Evolutionary conservation across 176 grass and related monocot species (phyloP), one percentile per base, ranked within the genome.

Genomic region (Bonia amplexicaulis): DNA sequence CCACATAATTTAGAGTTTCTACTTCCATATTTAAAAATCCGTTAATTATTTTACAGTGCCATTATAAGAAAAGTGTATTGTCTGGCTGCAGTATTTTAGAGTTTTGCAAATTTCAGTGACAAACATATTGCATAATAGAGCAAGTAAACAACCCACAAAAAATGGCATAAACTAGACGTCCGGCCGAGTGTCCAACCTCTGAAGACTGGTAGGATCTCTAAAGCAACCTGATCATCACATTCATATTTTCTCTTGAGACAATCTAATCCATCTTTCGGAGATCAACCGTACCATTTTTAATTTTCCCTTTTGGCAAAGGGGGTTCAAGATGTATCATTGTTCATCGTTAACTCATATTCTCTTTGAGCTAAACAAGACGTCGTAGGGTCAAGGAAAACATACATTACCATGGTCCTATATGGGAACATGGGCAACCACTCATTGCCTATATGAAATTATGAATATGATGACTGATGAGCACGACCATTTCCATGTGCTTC

Each of bases 261-360:
- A 9, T 47, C 7, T 19, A 49, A 73, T 16, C 1, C 4, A 46
- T 52, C 48, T 57, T 29, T 39, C 40, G 31, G 27, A 9, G 55
- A 29, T 11, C 57, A 15, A 45, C 76, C 45, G 14, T 55, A 62
- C 58, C 39, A 49, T 51, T 60, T 12, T 20, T n/a, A n/a, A n/a
- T n/a, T n/a, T 9, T 19, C 4, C 14, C 66, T 41, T 82, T 31
- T 37, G 71, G 15, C 13, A 69, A 63, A 29, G 12, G 71, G 79
- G 60, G 39, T 69, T 82, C 39, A 76, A 42, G 49, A 6, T 4
- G 14, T 64, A 76, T 81, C 63, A 47, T 39, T 76, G 49, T 59
- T 27, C 85, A 81, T 76, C 51, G 77, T 82, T 69, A 87, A 26
- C 19, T n/a, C 13, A 23, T 5, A 77, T 77, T 70, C 41, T 69